Evolutionary conservation across 129 eudicot species (phyloP).

Genomic region (Centella asiatica): DNA sequence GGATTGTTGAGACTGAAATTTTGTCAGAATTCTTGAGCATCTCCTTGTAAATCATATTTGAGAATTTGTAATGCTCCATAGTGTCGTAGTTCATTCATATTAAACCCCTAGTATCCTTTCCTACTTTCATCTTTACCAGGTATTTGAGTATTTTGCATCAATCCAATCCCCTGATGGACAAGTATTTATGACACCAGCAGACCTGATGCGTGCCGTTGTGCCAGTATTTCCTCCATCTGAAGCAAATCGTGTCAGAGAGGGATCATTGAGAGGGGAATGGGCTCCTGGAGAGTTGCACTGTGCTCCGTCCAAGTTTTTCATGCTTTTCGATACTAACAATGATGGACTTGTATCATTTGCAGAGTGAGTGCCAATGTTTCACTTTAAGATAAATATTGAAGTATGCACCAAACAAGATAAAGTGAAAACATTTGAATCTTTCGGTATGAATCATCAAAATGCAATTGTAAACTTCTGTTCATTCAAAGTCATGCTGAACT

Average conservation of each 20-base stretch:
- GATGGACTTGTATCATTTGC: constrained; percentile 89
- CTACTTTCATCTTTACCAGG: constrained; percentile 27
- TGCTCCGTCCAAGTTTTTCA: constrained; percentile 69
- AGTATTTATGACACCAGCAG: constrained; percentile 75
- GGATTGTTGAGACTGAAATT: not conserved
- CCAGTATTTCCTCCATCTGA: constrained; percentile 94
- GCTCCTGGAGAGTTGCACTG: constrained; percentile 45
- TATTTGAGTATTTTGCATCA: constrained; percentile 89
- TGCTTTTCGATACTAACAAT: constrained; percentile 82
- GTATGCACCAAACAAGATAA: not conserved
- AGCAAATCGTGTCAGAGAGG: constrained; percentile 61
- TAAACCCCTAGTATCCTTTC: not conserved
- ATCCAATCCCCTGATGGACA: constrained; percentile 44
- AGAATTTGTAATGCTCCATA: no score
- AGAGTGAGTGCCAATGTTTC: constrained; percentile 44
- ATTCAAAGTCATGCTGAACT: not conserved
- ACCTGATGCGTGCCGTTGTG: constrained; percentile 88
- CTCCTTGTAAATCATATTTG: not conserved
- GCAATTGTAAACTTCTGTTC: not conserved
- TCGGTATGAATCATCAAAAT: not conserved
- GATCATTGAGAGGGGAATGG: constrained; percentile 62
- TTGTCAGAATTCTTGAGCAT: not conserved
- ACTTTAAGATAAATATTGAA: not conserved
- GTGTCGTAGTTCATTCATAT: no score
- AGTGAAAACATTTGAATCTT: no score